Conservation (phyloP, 2,329 filamentous ascomycete genomes). For the Lecanosticta acicola region DNA sequence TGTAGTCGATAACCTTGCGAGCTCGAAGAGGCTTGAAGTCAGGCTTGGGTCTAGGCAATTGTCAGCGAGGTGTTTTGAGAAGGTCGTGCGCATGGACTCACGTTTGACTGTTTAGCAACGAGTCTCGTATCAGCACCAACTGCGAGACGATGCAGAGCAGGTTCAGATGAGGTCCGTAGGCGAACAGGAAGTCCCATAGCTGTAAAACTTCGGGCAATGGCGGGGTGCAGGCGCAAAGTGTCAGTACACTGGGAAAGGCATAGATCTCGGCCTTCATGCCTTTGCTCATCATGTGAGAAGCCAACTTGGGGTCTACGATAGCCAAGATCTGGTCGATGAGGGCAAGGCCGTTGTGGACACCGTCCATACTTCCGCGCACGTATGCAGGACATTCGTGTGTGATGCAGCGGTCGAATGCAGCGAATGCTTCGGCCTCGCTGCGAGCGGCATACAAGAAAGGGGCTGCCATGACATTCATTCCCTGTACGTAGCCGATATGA, state of each 20-base stretch:
- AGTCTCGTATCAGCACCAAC: conserved; percentile 77
- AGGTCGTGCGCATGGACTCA: conserved; percentile 40
- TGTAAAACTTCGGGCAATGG: conserved; percentile 87
- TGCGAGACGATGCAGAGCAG: conserved; percentile 96
- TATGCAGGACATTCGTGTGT: conserved; percentile 88
- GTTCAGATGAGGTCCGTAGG: conserved; percentile 90
- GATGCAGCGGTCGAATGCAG: conserved; percentile 81
- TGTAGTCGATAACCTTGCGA: conserved; percentile 48
- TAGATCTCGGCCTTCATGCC: conserved; percentile 91
- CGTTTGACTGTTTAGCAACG: conserved; percentile 79
- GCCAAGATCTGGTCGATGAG: conserved; percentile 88
- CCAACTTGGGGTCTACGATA: conserved; percentile 85
- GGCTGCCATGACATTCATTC: conserved; percentile 96
- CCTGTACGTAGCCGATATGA: conserved; percentile 88
- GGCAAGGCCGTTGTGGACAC: conserved; percentile 84
- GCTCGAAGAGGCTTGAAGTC: conserved; percentile 33
- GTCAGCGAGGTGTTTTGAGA: conserved; percentile 10
- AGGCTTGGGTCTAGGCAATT: conserved; percentile 67
- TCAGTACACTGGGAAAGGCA: conserved; percentile 90
- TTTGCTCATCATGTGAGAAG: conserved; percentile 75
- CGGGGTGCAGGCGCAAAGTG: conserved; percentile 90
- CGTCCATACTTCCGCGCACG: conserved; percentile 92
- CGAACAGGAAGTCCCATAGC: conserved; percentile 96
- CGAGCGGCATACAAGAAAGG: conserved; percentile 92
- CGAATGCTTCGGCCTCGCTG: conserved; percentile 91